A percentile compares a stretch with the other conserved stretches of the same genome.
Conservation (phyloP, 2,329 filamentous ascomycete genomes). For the Exophiala xenobiotica region DNA sequence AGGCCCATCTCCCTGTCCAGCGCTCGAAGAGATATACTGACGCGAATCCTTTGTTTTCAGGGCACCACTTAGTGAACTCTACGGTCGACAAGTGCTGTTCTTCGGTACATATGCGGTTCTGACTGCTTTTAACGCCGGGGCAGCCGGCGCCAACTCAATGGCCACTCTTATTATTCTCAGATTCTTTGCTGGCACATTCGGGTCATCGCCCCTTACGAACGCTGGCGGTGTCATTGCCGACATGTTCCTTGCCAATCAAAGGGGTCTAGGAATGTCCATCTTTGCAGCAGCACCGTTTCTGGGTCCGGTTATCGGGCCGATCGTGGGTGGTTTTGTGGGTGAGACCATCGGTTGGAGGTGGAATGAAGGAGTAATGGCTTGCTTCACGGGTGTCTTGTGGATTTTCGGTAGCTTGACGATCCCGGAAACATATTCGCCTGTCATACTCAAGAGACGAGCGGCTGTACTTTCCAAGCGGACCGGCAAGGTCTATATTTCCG, state of each 20-base stretch:
- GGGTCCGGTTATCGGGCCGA: slow-evolving; percentile 59
- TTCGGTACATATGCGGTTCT: slow-evolving; percentile 62
- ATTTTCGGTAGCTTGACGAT: slow-evolving; percentile 51
- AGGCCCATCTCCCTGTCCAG: too few species aligned
- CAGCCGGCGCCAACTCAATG: slow-evolving; percentile 62
- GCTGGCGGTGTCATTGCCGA: slow-evolving; percentile 62
- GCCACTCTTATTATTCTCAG: slow-evolving; percentile 66
- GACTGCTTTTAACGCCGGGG: slow-evolving; percentile 63
- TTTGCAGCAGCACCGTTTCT: slow-evolving; percentile 49
- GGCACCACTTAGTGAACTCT: slow-evolving; percentile 32
- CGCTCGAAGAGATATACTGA: too few species aligned
- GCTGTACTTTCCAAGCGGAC: slow-evolving; percentile 51
- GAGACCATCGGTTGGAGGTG: slow-evolving; percentile 60
- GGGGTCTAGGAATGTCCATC: slow-evolving; percentile 65
- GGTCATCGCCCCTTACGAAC: slow-evolving; percentile 62
- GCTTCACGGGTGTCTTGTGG: slow-evolving; percentile 62
- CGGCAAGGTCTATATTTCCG: slow-evolving; percentile 57
- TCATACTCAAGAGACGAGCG: slow-evolving; percentile 52
- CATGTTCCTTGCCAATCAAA: slow-evolving; percentile 58
- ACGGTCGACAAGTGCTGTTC: slow-evolving; percentile 46
- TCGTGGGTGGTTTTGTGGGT: slow-evolving; percentile 44
- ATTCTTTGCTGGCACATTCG: slow-evolving; percentile 65
- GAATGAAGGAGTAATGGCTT: slow-evolving; percentile 62
- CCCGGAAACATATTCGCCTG: slow-evolving; percentile 61
- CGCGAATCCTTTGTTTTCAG: too few species aligned